Base-by-base conservation (phyloP, 495 filamentous ascomycete species). In the Aspergillus affinis region DNA sequence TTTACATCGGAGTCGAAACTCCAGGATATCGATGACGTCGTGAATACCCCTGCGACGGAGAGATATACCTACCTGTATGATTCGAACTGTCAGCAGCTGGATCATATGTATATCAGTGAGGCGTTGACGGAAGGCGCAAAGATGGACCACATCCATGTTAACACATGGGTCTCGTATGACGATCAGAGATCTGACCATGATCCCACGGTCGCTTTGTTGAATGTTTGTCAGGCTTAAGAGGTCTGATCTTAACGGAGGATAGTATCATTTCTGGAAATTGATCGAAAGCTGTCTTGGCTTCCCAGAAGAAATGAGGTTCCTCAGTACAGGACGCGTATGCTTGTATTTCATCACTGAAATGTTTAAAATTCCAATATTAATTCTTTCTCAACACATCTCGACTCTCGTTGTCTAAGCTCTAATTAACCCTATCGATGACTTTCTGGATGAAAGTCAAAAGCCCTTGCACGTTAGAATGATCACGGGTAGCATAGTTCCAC, bases 131-230 rank as follows among this genome's bases (percentile, higher is more conserved):
- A 17, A 30, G 54, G 45, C 1, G 62, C 61, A 9, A 17, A 41
- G 27, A 82, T 81, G 65, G 81, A 88, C 73, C 85, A 87, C 68
- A 61, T 87, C 47, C 85, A 87, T 71, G 71, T 85, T 13, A 87
- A 86, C 62, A 79, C 84, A 4, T 88, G 86, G 86, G 73, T 75
- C 10, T 73, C 67, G n/a, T 65, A 57, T 47, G 65, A 58, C 21
- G 79, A 76, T 4, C 61, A 68, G 61, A 75, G 75, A 26, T 82
- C 77, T 32, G 85, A 87, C 64, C 86, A 88, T 65, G 86, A 88
- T 61, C 85, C 86, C 6, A 79, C 76, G 29, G 75, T 88, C 21
- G 84, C 78, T 12, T 68, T 68, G 69, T 66, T 87, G 6, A 74
- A 84, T 61, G 69, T 87, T 12, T 88, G 85, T 60, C 10, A 41